Conservation (phyloP, 2,329 filamentous ascomycete genomes). For the Nemania sp. region DNA sequence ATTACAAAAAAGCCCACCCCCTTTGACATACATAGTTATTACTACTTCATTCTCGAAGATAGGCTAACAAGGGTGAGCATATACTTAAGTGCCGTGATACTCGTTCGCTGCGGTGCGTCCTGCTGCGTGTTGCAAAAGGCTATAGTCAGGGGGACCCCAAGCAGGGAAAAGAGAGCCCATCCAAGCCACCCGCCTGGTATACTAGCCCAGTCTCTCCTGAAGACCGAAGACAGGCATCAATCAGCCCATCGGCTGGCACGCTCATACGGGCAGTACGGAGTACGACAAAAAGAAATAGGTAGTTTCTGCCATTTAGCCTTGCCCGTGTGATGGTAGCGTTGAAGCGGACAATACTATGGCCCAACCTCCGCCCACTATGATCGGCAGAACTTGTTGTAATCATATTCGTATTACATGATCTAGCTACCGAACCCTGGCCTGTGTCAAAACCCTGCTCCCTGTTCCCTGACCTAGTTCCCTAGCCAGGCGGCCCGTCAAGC, state of each 20-base stretch:
- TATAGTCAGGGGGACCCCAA: background rate
- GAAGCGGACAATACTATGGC: background rate
- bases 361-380: conserved; percentile 5
- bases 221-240: background rate
- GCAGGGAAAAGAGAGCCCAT: conserved; percentile 3
- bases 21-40: too few species aligned
- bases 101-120: too few species aligned
- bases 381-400: conserved; percentile 17
- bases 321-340: background rate
- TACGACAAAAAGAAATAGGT: background rate
- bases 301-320: background rate
- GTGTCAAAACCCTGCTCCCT: background rate
- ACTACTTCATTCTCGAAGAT: too few species aligned
- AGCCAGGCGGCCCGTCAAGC: conserved; percentile 13
- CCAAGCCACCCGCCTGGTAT: conserved; percentile 1
- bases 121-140: too few species aligned
- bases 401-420: conserved; percentile 9
- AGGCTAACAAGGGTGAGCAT: too few species aligned
- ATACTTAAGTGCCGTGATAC: too few species aligned
- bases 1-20: too few species aligned
- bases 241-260: conserved; percentile 1
- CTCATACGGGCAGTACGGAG: conserved; percentile 2
- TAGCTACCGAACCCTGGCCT: background rate
- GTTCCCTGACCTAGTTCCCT: background rate
- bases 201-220: background rate